Evolutionary conservation across 2,329 filamentous ascomycete genomes (phyloP).

Genomic region (Aspergillus puulaauensis): DNA sequence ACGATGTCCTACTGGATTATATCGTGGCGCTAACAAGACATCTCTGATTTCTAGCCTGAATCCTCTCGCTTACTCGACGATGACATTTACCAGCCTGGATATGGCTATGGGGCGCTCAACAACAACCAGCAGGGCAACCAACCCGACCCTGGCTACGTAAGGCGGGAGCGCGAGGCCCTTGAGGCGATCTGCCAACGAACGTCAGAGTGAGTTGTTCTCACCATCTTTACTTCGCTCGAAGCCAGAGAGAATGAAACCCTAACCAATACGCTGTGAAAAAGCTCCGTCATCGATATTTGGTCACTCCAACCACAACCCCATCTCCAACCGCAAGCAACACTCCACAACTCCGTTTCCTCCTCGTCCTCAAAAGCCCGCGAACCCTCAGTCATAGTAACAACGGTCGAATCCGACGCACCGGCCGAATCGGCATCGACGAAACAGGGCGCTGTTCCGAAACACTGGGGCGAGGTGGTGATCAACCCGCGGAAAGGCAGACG

Average conservation of each 20-base stretch:
- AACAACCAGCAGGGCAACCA: slow-evolving; percentile 37
- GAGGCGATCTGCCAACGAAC: slow-evolving; percentile 48
- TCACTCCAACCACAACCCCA: slow-evolving; percentile 44
- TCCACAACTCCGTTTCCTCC: slow-evolving; percentile 30
- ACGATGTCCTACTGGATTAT: background rate
- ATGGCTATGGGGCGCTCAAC: slow-evolving; percentile 44
- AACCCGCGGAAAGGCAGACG: slow-evolving; percentile 37
- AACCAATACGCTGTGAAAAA: slow-evolving; percentile 13
- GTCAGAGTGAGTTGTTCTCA: slow-evolving; percentile 41
- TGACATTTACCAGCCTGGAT: slow-evolving; percentile 45
- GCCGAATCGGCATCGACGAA: slow-evolving; percentile 14
- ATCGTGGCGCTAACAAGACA: background rate
- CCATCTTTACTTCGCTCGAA: background rate
- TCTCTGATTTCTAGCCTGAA: slow-evolving; percentile 32
- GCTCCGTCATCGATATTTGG: slow-evolving; percentile 48
- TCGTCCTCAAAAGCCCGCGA: slow-evolving; percentile 25
- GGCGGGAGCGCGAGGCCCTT: slow-evolving; percentile 45
- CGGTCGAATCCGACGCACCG: slow-evolving; percentile 14
- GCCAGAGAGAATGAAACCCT: background rate
- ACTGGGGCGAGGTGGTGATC: slow-evolving; percentile 47
- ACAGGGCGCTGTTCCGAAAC: slow-evolving; percentile 34
- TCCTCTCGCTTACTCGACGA: slow-evolving; percentile 47
- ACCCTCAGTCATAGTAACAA: slow-evolving; percentile 21
- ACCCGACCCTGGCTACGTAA: slow-evolving; percentile 43
- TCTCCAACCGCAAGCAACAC: slow-evolving; percentile 38